Evolutionary conservation across 352 stramenopile species (phyloP).

Genomic region (Phytophthora cryptogea): DNA sequence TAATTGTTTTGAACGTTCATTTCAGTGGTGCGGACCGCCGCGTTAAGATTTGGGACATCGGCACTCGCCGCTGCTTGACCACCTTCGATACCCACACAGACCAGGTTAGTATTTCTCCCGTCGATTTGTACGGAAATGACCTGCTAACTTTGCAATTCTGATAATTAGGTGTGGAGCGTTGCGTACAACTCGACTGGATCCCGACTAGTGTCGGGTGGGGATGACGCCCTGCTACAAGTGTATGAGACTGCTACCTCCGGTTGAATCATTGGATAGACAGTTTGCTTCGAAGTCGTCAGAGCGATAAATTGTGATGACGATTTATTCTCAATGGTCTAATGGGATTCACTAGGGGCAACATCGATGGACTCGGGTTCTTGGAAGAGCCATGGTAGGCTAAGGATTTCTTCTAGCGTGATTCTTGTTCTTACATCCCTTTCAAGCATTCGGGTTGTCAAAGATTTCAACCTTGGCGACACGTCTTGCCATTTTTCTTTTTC

Average conservation of each 20-base stretch:
- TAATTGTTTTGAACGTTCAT: slow-evolving; percentile 10
- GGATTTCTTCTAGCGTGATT: slow-evolving; percentile 59
- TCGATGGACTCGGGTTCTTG: slow-evolving; percentile 30
- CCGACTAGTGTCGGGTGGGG: slow-evolving; percentile 87
- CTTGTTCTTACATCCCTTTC: slow-evolving; percentile 48
- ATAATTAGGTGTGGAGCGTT: slow-evolving; percentile 86
- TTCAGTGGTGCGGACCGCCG: slow-evolving; percentile 80
- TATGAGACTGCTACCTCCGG: slow-evolving; percentile 79
- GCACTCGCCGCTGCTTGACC: slow-evolving; percentile 84
- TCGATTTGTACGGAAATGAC: slow-evolving; percentile 4
- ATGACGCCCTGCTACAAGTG: slow-evolving; percentile 89
- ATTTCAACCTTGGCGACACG: slow-evolving; percentile 41
- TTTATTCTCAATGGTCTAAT: slow-evolving; percentile 8
- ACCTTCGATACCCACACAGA: slow-evolving; percentile 92
- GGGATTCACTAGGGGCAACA: slow-evolving; percentile 3
- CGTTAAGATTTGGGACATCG: slow-evolving; percentile 94
- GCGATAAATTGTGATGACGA: background rate
- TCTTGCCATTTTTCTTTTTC: slow-evolving; percentile 38
- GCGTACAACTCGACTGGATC: slow-evolving; percentile 88
- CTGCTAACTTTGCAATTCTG: slow-evolving; percentile 1
- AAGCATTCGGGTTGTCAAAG: slow-evolving; percentile 53
- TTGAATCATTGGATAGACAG: slow-evolving; percentile 18
- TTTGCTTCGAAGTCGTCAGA: slow-evolving; percentile 12
- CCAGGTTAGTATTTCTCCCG: slow-evolving; percentile 50
- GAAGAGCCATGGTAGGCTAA: slow-evolving; percentile 58